Conservation (phyloP, 2,329 filamentous ascomycete genomes). For the Calcarisporium arbuscula region DNA sequence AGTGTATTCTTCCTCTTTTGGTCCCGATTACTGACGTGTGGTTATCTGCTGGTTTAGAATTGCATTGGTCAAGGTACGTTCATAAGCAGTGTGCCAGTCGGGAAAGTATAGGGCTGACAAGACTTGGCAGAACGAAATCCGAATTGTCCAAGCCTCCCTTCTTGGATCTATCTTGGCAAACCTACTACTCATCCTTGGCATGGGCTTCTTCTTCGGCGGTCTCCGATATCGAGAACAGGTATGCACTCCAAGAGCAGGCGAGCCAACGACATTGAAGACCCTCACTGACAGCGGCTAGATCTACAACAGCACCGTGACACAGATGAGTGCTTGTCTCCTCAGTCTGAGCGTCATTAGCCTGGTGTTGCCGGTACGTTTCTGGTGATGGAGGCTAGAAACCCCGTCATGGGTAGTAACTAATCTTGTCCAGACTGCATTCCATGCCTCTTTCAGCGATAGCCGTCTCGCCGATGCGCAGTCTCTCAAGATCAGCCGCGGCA, state of each 20-base stretch:
- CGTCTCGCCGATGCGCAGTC: constrained; percentile 61
- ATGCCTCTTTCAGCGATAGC: constrained; percentile 70
- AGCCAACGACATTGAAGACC: background rate
- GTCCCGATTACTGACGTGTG: constrained; percentile 1
- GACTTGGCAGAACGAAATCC: constrained; percentile 60
- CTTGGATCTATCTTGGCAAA: constrained; percentile 88
- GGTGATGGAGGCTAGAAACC: too few relatives aligned
- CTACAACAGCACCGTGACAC: constrained; percentile 91
- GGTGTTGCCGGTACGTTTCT: constrained; percentile 61
- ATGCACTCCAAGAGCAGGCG: constrained; percentile 12
- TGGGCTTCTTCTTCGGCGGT: constrained; percentile 84
- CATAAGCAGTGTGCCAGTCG: too few relatives aligned
- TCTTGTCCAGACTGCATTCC: constrained; percentile 71
- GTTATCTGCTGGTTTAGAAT: constrained; percentile 46
- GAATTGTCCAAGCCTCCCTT: constrained; percentile 85
- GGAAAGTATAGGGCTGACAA: background rate
- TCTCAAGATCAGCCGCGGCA: constrained; percentile 80
- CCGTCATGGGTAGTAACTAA: too few relatives aligned
- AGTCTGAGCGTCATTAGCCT: constrained; percentile 87
- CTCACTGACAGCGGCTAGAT: constrained; percentile 41
- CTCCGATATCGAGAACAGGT: constrained; percentile 82
- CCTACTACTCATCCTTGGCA: constrained; percentile 80
- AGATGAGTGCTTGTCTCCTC: constrained; percentile 91
- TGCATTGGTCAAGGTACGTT: constrained; percentile 57
- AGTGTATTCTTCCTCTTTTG: background rate